Base-by-base conservation (phyloP, 495 filamentous ascomycete genomes). In the Penicillium subrubescens region DNA sequence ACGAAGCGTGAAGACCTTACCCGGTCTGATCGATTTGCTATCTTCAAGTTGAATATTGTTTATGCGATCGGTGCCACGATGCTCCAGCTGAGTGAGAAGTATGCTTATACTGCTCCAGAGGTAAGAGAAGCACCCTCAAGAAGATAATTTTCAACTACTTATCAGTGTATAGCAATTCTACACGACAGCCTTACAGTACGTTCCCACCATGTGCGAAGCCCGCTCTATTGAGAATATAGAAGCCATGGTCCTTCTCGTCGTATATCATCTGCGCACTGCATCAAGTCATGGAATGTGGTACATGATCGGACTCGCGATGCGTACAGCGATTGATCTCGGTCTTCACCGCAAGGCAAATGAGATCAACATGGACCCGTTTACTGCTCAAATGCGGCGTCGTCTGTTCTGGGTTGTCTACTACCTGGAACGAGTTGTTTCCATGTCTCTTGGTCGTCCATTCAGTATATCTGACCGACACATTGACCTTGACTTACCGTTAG, bases 351-450 rank as follows among this genome's bases (percentile, higher is more conserved):
- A 79, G 60, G 79, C 79, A 57, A 81, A 82, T 60, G 80, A 84
- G 59, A 74, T 70, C 54, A 79, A 75, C 50, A 66, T 84, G 34
- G 74, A 84, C 25, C 76, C 75, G 35, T 81, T 82, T 65, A 79
- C 78, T 2, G 76, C 77, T 5, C 82, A 84, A 55, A 77, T 83
- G 73, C 77, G 82, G 31, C 73, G 82, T 7, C 73, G 82, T 25
- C 74, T 86, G 0, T 86, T 86, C 52, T 86, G 82, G 82, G 83
- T 78, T 0, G 81, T 84, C 0, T 85, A 85, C 64, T 84, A 83
- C 50, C 71, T 85, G 5, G 82, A 85, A 63, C 59, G 82, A 52
- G 78, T 81, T 0, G 79, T 84, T 29, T 82, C 81, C 11, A 79
- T 84, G 71, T 83, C 80, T 5, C 75, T 84, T 14, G 83, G 82